Evolutionary conservation across 1,284 basidiomycete species (phyloP).

Genomic region (Sanghuangporus baumii): DNA sequence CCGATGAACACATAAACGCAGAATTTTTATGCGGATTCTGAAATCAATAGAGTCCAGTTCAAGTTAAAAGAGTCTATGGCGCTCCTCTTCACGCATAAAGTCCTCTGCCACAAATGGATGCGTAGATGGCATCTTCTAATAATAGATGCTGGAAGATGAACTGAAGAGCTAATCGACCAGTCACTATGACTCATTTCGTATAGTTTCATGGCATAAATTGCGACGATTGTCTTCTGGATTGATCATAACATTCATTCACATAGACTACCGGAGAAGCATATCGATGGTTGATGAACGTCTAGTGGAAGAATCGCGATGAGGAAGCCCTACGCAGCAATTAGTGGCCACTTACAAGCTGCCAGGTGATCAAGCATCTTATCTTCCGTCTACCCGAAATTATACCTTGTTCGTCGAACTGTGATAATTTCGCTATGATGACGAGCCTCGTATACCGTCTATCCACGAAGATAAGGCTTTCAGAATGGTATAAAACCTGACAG

Average conservation of each 20-base stretch:
- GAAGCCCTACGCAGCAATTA: background rate
- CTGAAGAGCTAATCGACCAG: no score
- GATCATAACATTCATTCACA: no score
- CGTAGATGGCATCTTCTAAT: background rate
- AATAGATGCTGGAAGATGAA: no score
- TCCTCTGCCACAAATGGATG: background rate
- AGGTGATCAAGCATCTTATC: background rate
- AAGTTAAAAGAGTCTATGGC: background rate
- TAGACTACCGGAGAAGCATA: background rate
- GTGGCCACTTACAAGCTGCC: background rate
- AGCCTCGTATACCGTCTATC: background rate
- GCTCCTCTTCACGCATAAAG: background rate
- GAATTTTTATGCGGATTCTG: no score
- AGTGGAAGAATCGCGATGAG: background rate
- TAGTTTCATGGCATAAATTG: no score
- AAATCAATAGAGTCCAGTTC: background rate
- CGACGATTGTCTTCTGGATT: no score
- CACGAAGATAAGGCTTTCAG: background rate
- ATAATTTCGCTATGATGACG: background rate
- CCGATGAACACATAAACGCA: no score
- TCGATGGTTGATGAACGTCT: background rate
- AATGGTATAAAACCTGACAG: background rate
- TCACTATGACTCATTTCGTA: no score
- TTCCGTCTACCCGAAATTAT: conserved; percentile 4
- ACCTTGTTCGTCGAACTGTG: background rate